Evolutionary conservation across 2,329 filamentous ascomycete species (phyloP).

Genomic region (Xylaria sp.): DNA sequence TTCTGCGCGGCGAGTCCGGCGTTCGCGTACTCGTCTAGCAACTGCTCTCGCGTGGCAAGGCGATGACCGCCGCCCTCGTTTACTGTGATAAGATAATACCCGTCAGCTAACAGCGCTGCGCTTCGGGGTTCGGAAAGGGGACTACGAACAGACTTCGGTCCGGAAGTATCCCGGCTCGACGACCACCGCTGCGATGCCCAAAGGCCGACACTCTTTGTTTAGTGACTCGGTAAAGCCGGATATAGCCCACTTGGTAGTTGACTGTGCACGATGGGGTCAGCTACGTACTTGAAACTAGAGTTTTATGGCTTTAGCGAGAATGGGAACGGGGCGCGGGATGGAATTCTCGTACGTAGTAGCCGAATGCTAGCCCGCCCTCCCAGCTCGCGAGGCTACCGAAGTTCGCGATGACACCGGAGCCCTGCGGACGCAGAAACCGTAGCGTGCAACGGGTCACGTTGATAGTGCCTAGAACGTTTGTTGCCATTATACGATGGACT

Average conservation of each 20-base stretch:
- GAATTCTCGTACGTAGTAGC: slow-evolving; percentile 1
- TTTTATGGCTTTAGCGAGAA: neutral
- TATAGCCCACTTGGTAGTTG: slow-evolving; percentile 1
- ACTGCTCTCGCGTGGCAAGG: neutral
- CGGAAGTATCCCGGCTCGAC: slow-evolving; percentile 12
- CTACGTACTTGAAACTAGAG: neutral
- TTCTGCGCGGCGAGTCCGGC: neutral
- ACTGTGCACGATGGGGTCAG: neutral
- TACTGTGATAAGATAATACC: neutral
- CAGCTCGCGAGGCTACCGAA: slow-evolving; percentile 4
- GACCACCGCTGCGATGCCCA: slow-evolving; percentile 5
- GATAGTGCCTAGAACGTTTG: neutral
- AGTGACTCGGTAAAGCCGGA: slow-evolving; percentile 2
- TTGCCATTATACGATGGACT: neutral
- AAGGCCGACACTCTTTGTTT: neutral
- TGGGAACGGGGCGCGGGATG: neutral
- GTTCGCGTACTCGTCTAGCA: slow-evolving; percentile 3
- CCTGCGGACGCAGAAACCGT: neutral
- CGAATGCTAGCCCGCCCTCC: neutral
- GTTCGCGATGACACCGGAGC: slow-evolving; percentile 9
- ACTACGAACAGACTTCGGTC: slow-evolving; percentile 1
- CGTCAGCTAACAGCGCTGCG: neutral
- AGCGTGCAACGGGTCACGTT: neutral
- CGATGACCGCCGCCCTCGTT: neutral
- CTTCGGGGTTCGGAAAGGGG: neutral